These are phyloP conservation scores for Naganishia vishniacii DNA, from an alignment of 768 basidiomycete genomes.

Conservation along the genomic window DNA sequence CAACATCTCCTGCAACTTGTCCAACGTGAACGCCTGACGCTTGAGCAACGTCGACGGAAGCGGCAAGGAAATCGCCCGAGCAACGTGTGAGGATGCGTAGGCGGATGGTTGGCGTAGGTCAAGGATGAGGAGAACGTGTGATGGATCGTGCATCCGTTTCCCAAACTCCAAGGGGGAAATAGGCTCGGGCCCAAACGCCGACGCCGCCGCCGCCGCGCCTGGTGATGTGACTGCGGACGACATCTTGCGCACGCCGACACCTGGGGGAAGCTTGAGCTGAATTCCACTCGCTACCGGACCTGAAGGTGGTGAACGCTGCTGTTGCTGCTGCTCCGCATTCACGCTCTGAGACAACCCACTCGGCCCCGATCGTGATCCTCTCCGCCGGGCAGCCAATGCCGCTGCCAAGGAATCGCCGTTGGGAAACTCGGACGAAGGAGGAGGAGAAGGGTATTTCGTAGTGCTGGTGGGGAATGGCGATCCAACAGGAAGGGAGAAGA, in stretches of 20 bases:
- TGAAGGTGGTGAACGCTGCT: slow-evolving; percentile 1
- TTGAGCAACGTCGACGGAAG: slow-evolving; percentile 92
- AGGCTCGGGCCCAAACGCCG: not conserved
- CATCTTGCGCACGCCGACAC: not conserved
- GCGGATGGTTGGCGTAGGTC: slow-evolving; percentile 83
- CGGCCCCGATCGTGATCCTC: slow-evolving; percentile 19
- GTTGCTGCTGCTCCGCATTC: slow-evolving; percentile 29
- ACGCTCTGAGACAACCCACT: slow-evolving; percentile 21
- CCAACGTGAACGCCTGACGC: slow-evolving; percentile 75
- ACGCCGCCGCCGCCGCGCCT: too few relatives aligned
- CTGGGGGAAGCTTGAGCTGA: slow-evolving; percentile 27
- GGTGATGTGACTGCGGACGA: not conserved
- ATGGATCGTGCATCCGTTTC: slow-evolving; percentile 16
- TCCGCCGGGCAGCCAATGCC: slow-evolving; percentile 14
- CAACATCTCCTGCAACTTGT: slow-evolving; percentile 74
- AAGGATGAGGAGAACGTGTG: slow-evolving; percentile 58
- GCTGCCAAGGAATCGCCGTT: slow-evolving; percentile 14
- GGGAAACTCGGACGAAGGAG: not conserved
- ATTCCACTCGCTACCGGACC: slow-evolving; percentile 27
- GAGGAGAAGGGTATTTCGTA: not conserved
- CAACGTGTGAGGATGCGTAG: slow-evolving; percentile 62
- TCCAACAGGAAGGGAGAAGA: not conserved
- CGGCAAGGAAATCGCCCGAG: slow-evolving; percentile 70
- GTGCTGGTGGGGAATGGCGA: not conserved
- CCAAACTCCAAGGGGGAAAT: slow-evolving; percentile 26